Evolutionary conservation across 257 asterid genomes (phyloP).

Genomic region (Striga asiatica): DNA sequence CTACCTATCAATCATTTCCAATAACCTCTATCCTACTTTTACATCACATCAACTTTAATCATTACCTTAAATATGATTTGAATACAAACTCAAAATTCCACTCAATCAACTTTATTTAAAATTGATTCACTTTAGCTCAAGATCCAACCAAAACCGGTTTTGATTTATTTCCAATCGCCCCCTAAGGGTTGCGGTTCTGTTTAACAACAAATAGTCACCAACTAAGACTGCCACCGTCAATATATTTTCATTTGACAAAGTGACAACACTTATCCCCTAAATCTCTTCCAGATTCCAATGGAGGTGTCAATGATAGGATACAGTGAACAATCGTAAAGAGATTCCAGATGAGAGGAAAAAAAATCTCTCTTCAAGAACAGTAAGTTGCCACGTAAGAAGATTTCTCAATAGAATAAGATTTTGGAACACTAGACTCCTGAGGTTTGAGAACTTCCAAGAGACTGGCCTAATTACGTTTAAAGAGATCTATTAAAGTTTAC

Average conservation of each 20-base stretch:
- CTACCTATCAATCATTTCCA: too few relatives aligned
- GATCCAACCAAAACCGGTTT: too few relatives aligned
- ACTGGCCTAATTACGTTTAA: too few relatives aligned
- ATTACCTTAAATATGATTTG: too few relatives aligned
- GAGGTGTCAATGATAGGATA: background rate
- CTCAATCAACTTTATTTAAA: too few relatives aligned
- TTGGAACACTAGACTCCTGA: background rate
- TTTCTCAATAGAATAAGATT: background rate
- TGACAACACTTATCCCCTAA: slow-evolving; percentile 7
- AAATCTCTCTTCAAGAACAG: background rate
- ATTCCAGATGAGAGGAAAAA: background rate
- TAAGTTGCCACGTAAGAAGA: background rate
- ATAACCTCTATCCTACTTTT: too few relatives aligned
- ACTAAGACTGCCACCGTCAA: background rate
- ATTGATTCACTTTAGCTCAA: too few relatives aligned
- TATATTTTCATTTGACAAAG: background rate
- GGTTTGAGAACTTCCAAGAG: background rate
- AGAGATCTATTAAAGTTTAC: background rate
- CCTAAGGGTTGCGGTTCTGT: background rate
- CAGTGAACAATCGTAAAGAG: background rate
- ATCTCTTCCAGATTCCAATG: background rate
- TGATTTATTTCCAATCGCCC: too few relatives aligned
- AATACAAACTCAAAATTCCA: too few relatives aligned
- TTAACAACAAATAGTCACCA: background rate
- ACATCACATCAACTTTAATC: too few relatives aligned